Evolutionary conservation across 2,329 filamentous ascomycete genomes (phyloP), one percentile per base, ranked within the genome.

Genomic region (Ophiocordyceps camponoti-saundersi): DNA sequence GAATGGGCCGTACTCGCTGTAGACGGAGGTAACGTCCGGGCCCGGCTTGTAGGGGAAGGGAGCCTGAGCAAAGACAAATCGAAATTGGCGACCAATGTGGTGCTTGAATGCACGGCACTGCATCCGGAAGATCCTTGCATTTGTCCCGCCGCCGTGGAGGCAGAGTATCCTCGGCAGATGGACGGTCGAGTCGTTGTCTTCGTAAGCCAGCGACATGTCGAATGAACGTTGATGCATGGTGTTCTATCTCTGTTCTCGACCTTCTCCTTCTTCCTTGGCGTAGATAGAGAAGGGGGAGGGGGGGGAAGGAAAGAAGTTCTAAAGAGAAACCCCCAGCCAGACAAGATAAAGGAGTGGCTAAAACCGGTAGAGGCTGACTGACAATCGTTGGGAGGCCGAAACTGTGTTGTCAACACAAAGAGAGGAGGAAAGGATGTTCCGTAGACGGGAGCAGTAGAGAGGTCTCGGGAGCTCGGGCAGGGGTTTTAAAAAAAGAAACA

Each of bases 101-200:
- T 56, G 52, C 22, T 54, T 52, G 41, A 71, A 49, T 36, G 65
- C 64, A 48, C 81, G 79, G 52, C 76, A 74, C 63, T 86, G 82
- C 18, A 69, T 59, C 48, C 68, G 65, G 66, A 85, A 85, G 56
- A 85, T 75, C 43, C 68, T 59, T 13, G 71, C 76, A 53, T 80
- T 85, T 50, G 77, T 75, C 48, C 82, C 82, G 53, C 81, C 81
- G 55, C 82, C 82, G 61, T 85, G 82, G 10, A 86, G 73, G 60
- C 80, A 85, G 53, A 86, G 77, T 50, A 86, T 75, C 43, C 81
- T 77, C 3, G 80, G 80, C n/a, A 68, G 61, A 34, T 48, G 46
- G 5, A 53, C 42, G 2, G 45, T 42, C 12, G 36, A 26, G 3
- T 46, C 45, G 23, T 30, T 22, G 22, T 18, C 36, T 26, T n/a